These are phyloP conservation scores for Capillidium rhysosporum DNA, from an alignment of 371 early-diverging fungal genomes.

Conservation along the genomic window DNA sequence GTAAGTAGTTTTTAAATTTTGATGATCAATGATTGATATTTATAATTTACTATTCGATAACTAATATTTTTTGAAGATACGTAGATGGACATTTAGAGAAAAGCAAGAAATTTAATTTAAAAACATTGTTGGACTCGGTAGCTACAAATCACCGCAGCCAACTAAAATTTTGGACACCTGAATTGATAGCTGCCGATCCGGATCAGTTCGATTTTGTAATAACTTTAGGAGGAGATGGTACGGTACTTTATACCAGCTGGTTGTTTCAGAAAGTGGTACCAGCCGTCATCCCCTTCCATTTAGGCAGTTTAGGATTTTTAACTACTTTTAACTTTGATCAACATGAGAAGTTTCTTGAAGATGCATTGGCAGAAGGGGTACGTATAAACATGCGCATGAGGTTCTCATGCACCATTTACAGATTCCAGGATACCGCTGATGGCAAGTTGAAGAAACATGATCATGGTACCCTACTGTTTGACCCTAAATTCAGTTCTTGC, in stretches of 20 bases:
- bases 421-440: conserved; percentile 15
- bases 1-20: too few species aligned
- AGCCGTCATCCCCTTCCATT: conserved; percentile 71
- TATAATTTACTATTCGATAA: too few species aligned
- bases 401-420: conserved; percentile 63
- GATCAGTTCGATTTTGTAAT: conserved; percentile 22
- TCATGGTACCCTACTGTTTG: not conserved
- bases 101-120: conserved; percentile 26
- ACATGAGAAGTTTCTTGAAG: conserved; percentile 28
- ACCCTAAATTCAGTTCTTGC: not conserved
- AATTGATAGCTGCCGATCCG: conserved; percentile 37
- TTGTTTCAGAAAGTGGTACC: conserved; percentile 75
- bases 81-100: conserved; percentile 38
- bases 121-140: conserved; percentile 19
- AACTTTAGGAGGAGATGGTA: conserved; percentile 70
- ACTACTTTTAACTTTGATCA: conserved; percentile 63
- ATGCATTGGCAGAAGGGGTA: conserved; percentile 44
- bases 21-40: not conserved
- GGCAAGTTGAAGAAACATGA: not conserved
- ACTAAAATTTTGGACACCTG: conserved; percentile 55
- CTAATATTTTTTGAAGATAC: not conserved
- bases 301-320: conserved; percentile 77
- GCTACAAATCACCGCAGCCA: conserved; percentile 13
- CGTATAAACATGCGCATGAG: conserved; percentile 77
- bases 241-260: conserved; percentile 68